Percentiles rank a stretch among this genome's conserved stretches.
These are phyloP conservation scores for Deinandra increscens DNA, from an alignment of 129 eudicot genomes.

Conservation along the genomic window DNA sequence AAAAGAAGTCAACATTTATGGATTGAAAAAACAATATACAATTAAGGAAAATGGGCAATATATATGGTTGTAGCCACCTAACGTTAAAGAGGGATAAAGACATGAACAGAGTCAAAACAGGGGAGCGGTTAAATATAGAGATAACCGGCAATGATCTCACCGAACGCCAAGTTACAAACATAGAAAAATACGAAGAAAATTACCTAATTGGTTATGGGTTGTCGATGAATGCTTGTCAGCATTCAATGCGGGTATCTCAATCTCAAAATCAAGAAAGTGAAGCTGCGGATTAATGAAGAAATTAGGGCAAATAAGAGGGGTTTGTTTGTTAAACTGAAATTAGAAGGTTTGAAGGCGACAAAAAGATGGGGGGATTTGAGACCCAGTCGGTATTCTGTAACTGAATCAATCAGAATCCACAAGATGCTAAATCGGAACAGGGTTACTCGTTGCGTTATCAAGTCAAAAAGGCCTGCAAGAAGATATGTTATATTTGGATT, in stretches of 20 bases:
- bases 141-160: no score
- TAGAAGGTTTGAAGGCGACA: background rate
- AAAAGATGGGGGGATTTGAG: slow-evolving; percentile 1
- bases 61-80: background rate
- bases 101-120: slow-evolving; percentile 11
- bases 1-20: slow-evolving; percentile 12
- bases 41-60: background rate
- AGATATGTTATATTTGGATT: no score
- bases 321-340: background rate
- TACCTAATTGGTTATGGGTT: slow-evolving; percentile 13
- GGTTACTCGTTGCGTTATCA: background rate
- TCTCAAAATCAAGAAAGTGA: background rate
- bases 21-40: background rate
- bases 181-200: background rate
- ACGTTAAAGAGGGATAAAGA: background rate
- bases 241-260: slow-evolving; percentile 9
- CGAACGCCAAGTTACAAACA: background rate
- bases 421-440: background rate
- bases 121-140: background rate
- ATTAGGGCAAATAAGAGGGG: slow-evolving; percentile 11
- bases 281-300: background rate
- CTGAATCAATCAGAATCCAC: slow-evolving; percentile 8
- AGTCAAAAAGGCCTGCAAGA: background rate
- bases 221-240: background rate
- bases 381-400: background rate